Evolutionary conservation across 2,329 filamentous ascomycete species (phyloP), one percentile per base, ranked within the genome.

Genomic region (Penicillium griseofulvum): DNA sequence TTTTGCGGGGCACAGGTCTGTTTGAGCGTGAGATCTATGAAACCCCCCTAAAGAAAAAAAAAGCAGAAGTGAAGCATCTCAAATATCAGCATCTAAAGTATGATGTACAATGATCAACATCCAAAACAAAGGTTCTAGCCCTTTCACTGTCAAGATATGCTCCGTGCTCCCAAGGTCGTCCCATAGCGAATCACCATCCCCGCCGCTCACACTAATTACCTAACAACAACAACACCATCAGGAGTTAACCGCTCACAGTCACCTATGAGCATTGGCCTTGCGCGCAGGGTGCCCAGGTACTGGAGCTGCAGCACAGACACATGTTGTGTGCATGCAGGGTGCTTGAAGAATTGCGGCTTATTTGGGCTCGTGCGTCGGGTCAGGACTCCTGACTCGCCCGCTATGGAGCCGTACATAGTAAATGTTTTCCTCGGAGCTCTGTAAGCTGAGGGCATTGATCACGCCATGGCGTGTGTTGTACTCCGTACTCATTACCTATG

Each of bases 131-230:
- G 19, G 49, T 44, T 63, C 58, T 58, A 59, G 56, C 56, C 58
- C 50, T 42, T 41, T 38, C 55, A 58, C 58, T 65, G 63, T 65
- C 64, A 66, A 63, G 51, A 51, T 44, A 43, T 64, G 63, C 60
- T 52, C 64, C 62, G 64, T 65, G 64, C 61, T 56, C 52, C 46
- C 46, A 28, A 41, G n/a, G 37, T 38, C 17, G n/a, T 19, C 29
- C 26, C 39, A 44, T 53, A 50, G 43, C 68, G 65, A 71, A 70
- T 71, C 57, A 62, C 51, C 47, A 57, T 52, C 48, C 46, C 37
- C 22, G 50, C 52, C 50, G 55, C 36, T 37, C 50, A 53, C 64
- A 62, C 60, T 57, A 59, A 70, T 71, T 71, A 71, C 69, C 64
- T 71, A 71, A 71, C 61, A 68, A 62, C 49, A 47, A 52, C 34